Base-by-base conservation (phyloP, 208 protist species). In the Willaertia magna region DNA sequence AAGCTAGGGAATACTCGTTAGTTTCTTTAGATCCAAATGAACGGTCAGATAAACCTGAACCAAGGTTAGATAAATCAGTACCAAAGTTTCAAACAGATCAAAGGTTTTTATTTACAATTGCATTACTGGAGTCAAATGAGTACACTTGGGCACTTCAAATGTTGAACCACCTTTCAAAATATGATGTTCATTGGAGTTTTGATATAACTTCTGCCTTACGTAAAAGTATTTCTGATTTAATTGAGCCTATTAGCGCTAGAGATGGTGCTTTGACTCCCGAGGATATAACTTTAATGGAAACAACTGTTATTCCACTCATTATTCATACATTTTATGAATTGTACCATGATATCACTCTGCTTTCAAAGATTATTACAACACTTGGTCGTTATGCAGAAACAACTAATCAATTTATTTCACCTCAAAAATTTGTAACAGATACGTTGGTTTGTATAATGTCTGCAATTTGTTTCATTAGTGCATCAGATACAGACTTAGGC, bases 11-110 rank as follows among this genome's bases (percentile, higher is more conserved):
- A 76, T 40, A 44, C 14, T 16, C 39, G 20, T 12, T 40, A 11
- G 34, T 76, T 76, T n/a, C n/a, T 34, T 11, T 76, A 18, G 39
- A 76, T 22, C 20, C 14, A 44, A 22, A 11, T 44, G n/a, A 1
- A 16, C 49, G 20, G 20, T 39, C 26, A 42, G 42, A 78, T 20
- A 47, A 40, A 43, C 1, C 34, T 1, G 42, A 78, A 46, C 30
- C 30, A 20, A 78, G 42, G n/a, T 78, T 78, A 20, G 42, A 78
- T 44, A 46, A 26, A 43, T 78, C 40, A 44, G 16, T 1, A 39
- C 74, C 74, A 78, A n/a, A 78, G 42, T 79, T 48, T 48, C 30
- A n/a, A 79, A 79, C 42, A 39, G 30, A 79, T 79, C 75, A 79
- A 79, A 79, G 48, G 48, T 42, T 79, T 34, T 9, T 11, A 44